Evolutionary conservation across 495 filamentous ascomycete genomes (phyloP), one percentile per base, ranked within the genome.

Genomic region (Neurospora sp.): DNA sequence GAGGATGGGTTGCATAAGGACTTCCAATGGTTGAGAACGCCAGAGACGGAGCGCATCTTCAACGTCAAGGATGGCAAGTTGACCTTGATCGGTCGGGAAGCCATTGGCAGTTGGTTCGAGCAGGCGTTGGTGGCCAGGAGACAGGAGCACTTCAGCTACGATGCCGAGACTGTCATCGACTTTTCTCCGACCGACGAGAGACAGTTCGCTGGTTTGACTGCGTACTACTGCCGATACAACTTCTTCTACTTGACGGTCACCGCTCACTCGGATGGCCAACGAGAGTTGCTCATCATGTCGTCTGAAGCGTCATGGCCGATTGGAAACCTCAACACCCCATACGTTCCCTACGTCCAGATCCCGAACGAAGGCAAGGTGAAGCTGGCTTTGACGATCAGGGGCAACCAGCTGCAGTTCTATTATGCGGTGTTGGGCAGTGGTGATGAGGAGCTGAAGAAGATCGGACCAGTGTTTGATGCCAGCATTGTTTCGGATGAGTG

Each of bases 141-240:
- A 10, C 86, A 88, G 74, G 82, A 80, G 71, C 87, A 89, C 76
- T 89, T 89, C 75, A 86, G 84, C 8, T 87, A 84, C 71, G 87
- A 89, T 72, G 86, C 86, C 48, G 86, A 89, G 79, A 88, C 86
- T 0, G 81, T 85, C 9, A 74, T 88, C 0, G 82, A 87, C 73
- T 89, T 86, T 77, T 77, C 80, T 3, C 87, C 87, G 0, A 76
- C 75, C 0, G 87, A 89, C 73, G 86, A 88, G 80, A 80, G 87
- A 34, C 85, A 89, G 74, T 89, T 87, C 73, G 87, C 86, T 4
- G 87, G 87, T 1, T 78, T 89, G 28, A 86, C 85, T n/a, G 85
- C 84, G 34, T 89, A 88, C 75, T 89, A 89, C 78, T 87, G 85
- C 75, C 85, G 87, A 5, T 88, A 80, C 79, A 89, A 89, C 77